A percentile compares a stretch with the other conserved stretches of the same genome.
Conservation (phyloP, 1,284 basidiomycete genomes). For the Puccinia triticina region DNA sequence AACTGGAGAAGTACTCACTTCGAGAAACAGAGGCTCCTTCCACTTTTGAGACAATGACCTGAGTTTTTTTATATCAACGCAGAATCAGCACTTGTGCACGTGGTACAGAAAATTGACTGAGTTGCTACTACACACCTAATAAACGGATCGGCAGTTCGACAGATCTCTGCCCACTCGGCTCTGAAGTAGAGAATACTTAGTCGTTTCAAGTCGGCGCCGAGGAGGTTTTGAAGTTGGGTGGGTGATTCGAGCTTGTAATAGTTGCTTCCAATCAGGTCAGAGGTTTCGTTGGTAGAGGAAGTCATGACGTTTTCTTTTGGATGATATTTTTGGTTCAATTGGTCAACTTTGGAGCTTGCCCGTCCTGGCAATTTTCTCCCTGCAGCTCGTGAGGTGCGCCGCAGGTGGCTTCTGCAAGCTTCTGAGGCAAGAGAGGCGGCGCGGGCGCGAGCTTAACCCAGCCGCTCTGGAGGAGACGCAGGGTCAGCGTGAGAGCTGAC, state of each 20-base stretch:
- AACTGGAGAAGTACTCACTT: conserved; percentile 14
- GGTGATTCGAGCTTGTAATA: conserved; percentile 65
- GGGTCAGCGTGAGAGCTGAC: no score
- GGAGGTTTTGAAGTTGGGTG: conserved; percentile 72
- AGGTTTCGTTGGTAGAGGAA: neutral
- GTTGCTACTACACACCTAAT: conserved; percentile 64
- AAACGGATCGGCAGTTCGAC: conserved; percentile 61
- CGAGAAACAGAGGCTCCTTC: conserved; percentile 28
- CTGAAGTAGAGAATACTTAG: conserved; percentile 88
- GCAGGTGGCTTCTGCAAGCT: no score
- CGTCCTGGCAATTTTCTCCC: no score
- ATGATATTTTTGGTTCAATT: no score
- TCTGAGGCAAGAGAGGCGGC: no score
- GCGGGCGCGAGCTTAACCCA: no score
- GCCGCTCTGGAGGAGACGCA: no score
- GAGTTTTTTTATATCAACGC: neutral
- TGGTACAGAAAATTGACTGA: conserved; percentile 72
- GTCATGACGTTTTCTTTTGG: neutral
- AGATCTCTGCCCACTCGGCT: conserved; percentile 89
- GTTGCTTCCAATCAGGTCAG: neutral
- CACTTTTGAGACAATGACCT: conserved; percentile 32
- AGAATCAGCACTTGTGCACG: neutral
- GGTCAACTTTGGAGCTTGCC: no score
- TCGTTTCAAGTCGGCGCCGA: conserved; percentile 74
- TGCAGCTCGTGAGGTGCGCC: no score